Conservation (phyloP, 495 filamentous ascomycete species). For the Baudoinia panamericana region DNA sequence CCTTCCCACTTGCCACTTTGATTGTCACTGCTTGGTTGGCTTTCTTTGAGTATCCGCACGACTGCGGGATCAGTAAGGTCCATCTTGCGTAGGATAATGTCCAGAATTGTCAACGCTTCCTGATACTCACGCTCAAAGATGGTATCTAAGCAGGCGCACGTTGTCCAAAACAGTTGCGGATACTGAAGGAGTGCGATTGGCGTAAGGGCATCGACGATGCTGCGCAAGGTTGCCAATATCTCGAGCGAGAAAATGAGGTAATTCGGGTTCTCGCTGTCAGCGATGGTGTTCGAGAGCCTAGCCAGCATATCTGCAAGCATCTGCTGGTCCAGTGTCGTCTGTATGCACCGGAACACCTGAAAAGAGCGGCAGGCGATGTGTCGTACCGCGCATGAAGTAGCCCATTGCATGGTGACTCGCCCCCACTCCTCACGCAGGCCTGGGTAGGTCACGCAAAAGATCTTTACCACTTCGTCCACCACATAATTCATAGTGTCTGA, state of each 20-base stretch:
- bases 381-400: conserved; percentile 88
- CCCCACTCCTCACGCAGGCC: conserved; percentile 82
- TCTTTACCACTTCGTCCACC: conserved; percentile 63
- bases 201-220: conserved; percentile 74
- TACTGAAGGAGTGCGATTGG: conserved; percentile 67
- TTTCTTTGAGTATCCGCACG: conserved; percentile 55
- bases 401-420: conserved; percentile 81
- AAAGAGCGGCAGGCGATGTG: conserved; percentile 94
- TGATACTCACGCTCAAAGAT: conserved; percentile 91
- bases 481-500: conserved; percentile 75
- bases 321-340: conserved; percentile 71
- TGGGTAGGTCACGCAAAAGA: conserved; percentile 76
- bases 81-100: conserved; percentile 69
- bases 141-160: conserved; percentile 86
- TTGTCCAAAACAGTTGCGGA: conserved; percentile 94
- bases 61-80: conserved; percentile 61
- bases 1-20: conserved; percentile 84
- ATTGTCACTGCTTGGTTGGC: too few species aligned
- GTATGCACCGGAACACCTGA: conserved; percentile 89
- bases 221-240: conserved; percentile 83
- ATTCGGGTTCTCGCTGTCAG: conserved; percentile 69
- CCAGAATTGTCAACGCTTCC: conserved; percentile 82
- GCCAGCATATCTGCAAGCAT: conserved; percentile 97
- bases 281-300: conserved; percentile 86
- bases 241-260: conserved; percentile 96